phyloP scores from a whole-genome alignment of 2,329 filamentous ascomycete genomes.

The Ceratocystis smalleyi region DNA sequence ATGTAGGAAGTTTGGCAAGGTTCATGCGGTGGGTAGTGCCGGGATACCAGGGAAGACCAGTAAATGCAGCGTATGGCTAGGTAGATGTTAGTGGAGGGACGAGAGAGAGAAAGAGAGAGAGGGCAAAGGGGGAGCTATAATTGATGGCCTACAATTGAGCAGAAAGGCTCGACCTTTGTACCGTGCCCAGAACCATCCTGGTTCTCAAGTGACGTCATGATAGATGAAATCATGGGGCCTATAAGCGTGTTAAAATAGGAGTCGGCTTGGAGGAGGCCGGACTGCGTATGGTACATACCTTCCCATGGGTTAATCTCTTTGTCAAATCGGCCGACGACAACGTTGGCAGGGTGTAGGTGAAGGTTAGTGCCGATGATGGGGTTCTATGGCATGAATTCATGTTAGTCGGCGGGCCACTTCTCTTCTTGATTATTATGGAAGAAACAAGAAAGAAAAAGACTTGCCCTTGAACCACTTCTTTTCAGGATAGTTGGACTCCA shows the following conservation, averaged over 20 bases:
- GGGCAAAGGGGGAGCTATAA: conserved; percentile 17
- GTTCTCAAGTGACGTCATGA: conserved; percentile 65
- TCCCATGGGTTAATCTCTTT: conserved; percentile 58
- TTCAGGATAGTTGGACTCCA: conserved; percentile 62
- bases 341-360: conserved; percentile 59
- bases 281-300: conserved; percentile 23
- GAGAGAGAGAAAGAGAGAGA: conserved; percentile 5
- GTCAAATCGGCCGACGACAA: conserved; percentile 46
- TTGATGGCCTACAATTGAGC: conserved; percentile 44
- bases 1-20: conserved; percentile 15
- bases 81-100: not conserved
- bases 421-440: not conserved
- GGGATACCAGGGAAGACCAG: not conserved
- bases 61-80: not conserved
- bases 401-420: conserved; percentile 7
- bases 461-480: conserved; percentile 58
- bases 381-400: conserved; percentile 35
- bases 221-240: conserved; percentile 64
- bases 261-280: not conserved
- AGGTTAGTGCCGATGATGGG: conserved; percentile 68
- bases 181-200: conserved; percentile 69
- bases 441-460: conserved; percentile 17
- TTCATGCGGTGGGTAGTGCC: conserved; percentile 12
- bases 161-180: conserved; percentile 59
- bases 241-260: conserved; percentile 17